Evolutionary conservation across 2,329 filamentous ascomycete species (phyloP).

Genomic region (Westerdykella ornata): DNA sequence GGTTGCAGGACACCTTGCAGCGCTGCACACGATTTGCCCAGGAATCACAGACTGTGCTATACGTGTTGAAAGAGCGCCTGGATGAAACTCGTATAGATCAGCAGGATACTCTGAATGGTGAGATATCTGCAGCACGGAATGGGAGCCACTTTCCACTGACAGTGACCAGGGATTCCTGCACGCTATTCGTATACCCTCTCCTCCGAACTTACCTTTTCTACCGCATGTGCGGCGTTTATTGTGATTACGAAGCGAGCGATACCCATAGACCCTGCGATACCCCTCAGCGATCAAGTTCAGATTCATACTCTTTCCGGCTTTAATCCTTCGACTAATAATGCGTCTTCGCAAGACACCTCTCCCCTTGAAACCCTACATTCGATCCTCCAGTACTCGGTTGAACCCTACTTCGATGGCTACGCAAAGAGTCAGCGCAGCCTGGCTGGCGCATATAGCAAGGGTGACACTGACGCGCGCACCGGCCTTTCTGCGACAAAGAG

Average conservation of each 20-base stretch:
- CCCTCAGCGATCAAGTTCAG: slow-evolving; percentile 82
- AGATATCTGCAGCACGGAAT: slow-evolving; percentile 9
- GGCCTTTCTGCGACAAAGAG: slow-evolving; percentile 97
- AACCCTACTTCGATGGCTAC: slow-evolving; percentile 95
- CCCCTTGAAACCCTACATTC: slow-evolving; percentile 91
- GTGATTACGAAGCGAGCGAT: slow-evolving; percentile 84
- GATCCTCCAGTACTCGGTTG: slow-evolving; percentile 81
- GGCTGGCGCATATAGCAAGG: slow-evolving; percentile 56
- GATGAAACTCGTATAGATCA: slow-evolving; percentile 38
- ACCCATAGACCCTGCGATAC: slow-evolving; percentile 75
- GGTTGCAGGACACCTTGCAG: slow-evolving; percentile 71
- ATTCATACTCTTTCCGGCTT: slow-evolving; percentile 86
- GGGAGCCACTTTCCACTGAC: slow-evolving; percentile 14
- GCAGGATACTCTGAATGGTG: slow-evolving; percentile 29
- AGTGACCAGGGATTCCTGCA: slow-evolving; percentile 39
- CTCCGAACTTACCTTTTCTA: slow-evolving; percentile 70
- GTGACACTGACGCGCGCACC: slow-evolving; percentile 84
- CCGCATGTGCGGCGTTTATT: slow-evolving; percentile 77
- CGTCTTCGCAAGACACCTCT: slow-evolving; percentile 67
- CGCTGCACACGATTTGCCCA: slow-evolving; percentile 83
- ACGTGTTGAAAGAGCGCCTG: slow-evolving; percentile 77
- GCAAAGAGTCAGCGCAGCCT: slow-evolving; percentile 56
- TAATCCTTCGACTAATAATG: slow-evolving; percentile 59
- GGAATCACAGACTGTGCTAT: slow-evolving; percentile 80
- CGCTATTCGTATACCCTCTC: slow-evolving; percentile 72